A percentile compares a stretch with the other conserved stretches of the same genome.
Conservation (phyloP, 768 basidiomycete genomes). For the Scleroderma citrinum region DNA sequence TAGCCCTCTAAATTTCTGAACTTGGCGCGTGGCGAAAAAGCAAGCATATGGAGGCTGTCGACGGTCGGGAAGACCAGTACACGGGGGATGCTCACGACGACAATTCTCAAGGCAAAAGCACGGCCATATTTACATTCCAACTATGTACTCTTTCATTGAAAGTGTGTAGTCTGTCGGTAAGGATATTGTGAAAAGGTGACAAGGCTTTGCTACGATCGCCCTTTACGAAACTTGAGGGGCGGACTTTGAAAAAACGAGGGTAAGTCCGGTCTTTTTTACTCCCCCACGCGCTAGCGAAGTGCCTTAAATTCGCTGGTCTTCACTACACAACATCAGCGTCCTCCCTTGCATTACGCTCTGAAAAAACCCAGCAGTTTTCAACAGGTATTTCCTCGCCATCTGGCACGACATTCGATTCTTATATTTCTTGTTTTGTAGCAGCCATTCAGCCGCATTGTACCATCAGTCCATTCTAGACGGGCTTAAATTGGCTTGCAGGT, state of each 20-base stretch:
- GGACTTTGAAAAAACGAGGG: conserved; percentile 35
- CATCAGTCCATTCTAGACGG: conserved; percentile 75
- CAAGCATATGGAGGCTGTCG: neutral
- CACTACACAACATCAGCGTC: conserved; percentile 25
- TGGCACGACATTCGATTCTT: conserved; percentile 12
- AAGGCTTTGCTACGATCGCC: conserved; percentile 9
- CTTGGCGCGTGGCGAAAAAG: neutral
- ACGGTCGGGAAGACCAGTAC: too few species aligned
- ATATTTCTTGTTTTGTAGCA: conserved; percentile 19
- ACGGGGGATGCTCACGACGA: too few species aligned
- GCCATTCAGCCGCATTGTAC: conserved; percentile 65
- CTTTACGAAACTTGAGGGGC: conserved; percentile 19
- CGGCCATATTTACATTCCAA: too few species aligned
- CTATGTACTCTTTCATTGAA: neutral
- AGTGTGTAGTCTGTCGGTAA: too few species aligned
- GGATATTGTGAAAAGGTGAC: neutral
- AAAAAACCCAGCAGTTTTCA: conserved; percentile 30
- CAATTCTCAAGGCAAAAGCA: too few species aligned
- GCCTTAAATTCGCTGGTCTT: conserved; percentile 36
- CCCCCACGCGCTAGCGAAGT: conserved; percentile 36
- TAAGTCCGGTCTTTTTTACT: conserved; percentile 30
- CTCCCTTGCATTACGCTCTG: conserved; percentile 26
- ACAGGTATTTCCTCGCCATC: conserved; percentile 35
- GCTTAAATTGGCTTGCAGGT: conserved; percentile 71
- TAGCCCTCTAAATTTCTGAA: neutral